Base-by-base conservation (phyloP, 73 alveolate species). In the Tetrahymena thermophila region DNA sequence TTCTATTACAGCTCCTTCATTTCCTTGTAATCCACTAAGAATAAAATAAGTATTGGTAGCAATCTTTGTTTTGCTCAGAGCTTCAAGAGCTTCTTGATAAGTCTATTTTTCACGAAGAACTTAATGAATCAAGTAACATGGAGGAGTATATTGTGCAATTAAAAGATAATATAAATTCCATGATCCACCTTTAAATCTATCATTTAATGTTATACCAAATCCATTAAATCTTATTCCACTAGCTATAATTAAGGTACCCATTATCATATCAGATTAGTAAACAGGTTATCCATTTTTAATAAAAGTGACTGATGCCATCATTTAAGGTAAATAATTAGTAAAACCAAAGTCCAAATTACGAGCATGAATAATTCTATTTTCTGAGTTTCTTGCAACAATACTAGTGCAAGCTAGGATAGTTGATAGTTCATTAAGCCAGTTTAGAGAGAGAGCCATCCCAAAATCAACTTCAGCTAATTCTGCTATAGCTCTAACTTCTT, bases 331-430 rank as follows among this genome's bases (percentile, higher is more conserved):
- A 43, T 85, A 85, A 85, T 38, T 31, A 34, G 34, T 25, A 43
- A 85, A 85, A 8, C 83, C 94, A n/a, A 85, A 85, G 34, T 85
- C 94, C 23, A 85, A 85, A 85, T 85, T 85, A 42, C 94, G 57
- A 42, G 84, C 94, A 85, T 85, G 94, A 35, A 85, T 85, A 28
- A 85, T 85, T 28, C 89, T n/a, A 71, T 71, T 71, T 71, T 71
- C 89, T 23, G 89, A 71, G 37, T 71, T 71, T 71, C 89, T 71
- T 28, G 89, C 37, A 28, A 71, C 89, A 7, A 71, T n/a, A 19
- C 89, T 71, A 28, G 89, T 71, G 40, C 89, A 71, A 71, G 89
- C 89, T 13, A 71, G 37, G 13, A 71, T n/a, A 23, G 89, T 71
- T 28, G 89, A 71, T 71, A 71, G 31, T 25, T 71, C 89, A 25